phyloP scores from a whole-genome alignment of 192 early-diverging fungal genomes.

The Backusella liffmaniae region DNA sequence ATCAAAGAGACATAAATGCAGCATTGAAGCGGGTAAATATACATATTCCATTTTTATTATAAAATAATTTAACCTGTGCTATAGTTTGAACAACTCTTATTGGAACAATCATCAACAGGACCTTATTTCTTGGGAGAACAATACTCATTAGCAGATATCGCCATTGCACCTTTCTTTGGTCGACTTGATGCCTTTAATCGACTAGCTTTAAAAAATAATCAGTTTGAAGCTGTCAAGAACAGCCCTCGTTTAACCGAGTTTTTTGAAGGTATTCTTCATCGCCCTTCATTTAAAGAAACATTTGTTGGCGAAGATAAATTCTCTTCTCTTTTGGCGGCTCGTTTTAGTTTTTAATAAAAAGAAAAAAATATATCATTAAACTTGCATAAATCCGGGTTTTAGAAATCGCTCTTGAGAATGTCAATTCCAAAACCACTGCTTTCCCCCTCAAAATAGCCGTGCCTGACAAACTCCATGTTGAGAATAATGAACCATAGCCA shows the following conservation, averaged over 20 bases:
- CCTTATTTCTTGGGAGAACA: constrained; percentile 32
- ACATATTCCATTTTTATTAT: too few species aligned
- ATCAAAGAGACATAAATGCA: constrained; percentile 29
- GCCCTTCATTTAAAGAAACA: constrained; percentile 1
- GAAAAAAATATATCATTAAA: not conserved
- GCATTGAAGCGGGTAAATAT: not conserved
- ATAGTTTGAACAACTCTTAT: not conserved
- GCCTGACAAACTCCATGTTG: too few species aligned
- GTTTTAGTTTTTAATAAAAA: not conserved
- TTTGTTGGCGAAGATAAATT: not conserved
- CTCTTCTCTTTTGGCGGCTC: not conserved
- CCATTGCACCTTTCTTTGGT: constrained; percentile 42
- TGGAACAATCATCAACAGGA: too few species aligned
- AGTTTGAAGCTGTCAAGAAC: not conserved
- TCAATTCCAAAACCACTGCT: too few species aligned
- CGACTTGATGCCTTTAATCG: constrained; percentile 21
- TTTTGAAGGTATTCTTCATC: not conserved
- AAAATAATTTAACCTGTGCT: too few species aligned
- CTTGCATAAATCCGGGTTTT: too few species aligned
- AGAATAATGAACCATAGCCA: too few species aligned
- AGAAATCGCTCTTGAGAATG: too few species aligned
- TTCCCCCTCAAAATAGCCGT: too few species aligned
- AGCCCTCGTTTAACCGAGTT: constrained; percentile 9
- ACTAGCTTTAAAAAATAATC: constrained; percentile 4
- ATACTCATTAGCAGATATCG: constrained; percentile 49